phyloP scores from a whole-genome alignment of 257 asterid species.

The Striga asiatica region DNA sequence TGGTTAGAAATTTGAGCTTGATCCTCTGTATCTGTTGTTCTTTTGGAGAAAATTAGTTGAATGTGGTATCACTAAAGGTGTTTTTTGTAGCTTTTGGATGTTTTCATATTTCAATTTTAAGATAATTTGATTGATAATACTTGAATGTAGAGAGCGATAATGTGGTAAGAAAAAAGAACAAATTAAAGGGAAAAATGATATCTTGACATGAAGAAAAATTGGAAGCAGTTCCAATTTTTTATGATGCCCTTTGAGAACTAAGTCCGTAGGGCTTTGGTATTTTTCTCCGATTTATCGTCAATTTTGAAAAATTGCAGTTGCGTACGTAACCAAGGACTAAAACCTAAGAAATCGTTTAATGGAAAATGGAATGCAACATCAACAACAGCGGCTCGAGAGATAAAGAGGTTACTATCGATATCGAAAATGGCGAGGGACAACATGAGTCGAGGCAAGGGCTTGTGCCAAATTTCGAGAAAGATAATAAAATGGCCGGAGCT shows the following conservation, averaged over 20 bases:
- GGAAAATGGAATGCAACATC: conserved; percentile 27
- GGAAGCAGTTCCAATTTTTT: background rate
- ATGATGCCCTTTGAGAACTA: background rate
- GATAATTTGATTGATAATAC: conserved; percentile 18
- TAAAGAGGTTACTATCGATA: conserved; percentile 22
- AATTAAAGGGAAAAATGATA: background rate
- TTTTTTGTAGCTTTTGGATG: background rate
- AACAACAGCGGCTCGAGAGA: conserved; percentile 17
- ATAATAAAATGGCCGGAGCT: conserved; percentile 26
- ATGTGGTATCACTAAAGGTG: background rate
- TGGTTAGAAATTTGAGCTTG: too few relatives aligned
- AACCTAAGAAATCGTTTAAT: conserved; percentile 8
- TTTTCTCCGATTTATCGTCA: background rate
- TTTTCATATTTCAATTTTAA: conserved; percentile 10
- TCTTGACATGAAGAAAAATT: background rate
- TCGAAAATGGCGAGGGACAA: conserved; percentile 31
- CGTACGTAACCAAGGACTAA: background rate
- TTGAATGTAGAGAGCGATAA: conserved; percentile 15
- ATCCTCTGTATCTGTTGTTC: background rate
- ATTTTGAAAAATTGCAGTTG: background rate
- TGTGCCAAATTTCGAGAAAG: conserved; percentile 16
- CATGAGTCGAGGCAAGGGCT: conserved; percentile 15
- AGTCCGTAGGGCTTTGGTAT: background rate
- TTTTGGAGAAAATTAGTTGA: background rate
- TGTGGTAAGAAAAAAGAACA: background rate